Base-by-base conservation (phyloP, 2,329 filamentous ascomycete species). In the Ophiocordyceps robertsii region DNA sequence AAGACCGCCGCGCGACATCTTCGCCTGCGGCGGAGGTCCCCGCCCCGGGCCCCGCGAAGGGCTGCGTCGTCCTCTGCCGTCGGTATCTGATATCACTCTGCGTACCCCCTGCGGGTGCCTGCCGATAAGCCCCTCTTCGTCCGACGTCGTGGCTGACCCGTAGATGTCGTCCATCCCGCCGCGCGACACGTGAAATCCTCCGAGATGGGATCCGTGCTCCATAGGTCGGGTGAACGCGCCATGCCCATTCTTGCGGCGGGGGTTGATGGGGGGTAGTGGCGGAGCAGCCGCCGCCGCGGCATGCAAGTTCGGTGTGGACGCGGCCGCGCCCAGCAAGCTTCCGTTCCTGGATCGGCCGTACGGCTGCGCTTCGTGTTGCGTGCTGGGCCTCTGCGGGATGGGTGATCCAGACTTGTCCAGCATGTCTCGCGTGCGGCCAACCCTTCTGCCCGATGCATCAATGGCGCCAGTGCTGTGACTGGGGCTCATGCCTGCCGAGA, bases 191-290 rank as follows among this genome's bases (percentile, higher is more conserved):
- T 37, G 17, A 24, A n/a, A 19, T 7, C 12, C 24, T n/a, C 27
- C 27, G 12, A 10, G 24, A 37, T 47, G 50, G 11, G 47, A 44
- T 29, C 61, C 59, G 11, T 66, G 63, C 6, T 58, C 59, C 12
- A 54, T 56, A 16, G 59, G 58, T 16, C 61, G 59, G 33, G 56
- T 49, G 17, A 66, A 46, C 4, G 58, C 56, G 21, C 59, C 61
- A n/a, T 65, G 53, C 1, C 64, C 56, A 10, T 65, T 67, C 42
- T 70, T 67, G 10, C 75, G 67, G 39, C 72, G 66, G 27, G 75
- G 75, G 52, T 78, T 78, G 53, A 79, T 73, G 2, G 74, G 73
- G 3, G 75, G 75, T 31, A 79, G 45, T 2, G 74, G 74, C 3
- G 74, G 73, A 2, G 61, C 64, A 24, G 53, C 43, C n/a, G 60